These are phyloP conservation scores for Neurospora intermedia DNA, from an alignment of 495 filamentous ascomycete genomes.

Conservation along the genomic window DNA sequence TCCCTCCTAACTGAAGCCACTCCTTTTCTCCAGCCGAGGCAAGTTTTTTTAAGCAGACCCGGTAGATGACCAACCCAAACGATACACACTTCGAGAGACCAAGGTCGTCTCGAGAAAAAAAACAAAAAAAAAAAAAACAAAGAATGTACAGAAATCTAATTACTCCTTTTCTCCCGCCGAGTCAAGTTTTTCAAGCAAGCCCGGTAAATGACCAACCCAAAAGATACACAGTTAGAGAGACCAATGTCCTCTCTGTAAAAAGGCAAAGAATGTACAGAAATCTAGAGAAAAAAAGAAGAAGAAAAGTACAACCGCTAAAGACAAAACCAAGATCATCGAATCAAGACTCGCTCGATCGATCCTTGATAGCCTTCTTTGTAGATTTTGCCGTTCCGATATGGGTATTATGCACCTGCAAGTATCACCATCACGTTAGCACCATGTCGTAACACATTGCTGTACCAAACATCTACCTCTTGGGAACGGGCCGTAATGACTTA, in stretches of 20 bases:
- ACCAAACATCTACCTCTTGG: neutral
- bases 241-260: neutral
- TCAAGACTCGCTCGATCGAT: slow-evolving; percentile 12
- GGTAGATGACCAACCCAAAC: neutral
- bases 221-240: neutral
- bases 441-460: neutral
- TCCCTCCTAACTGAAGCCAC: neutral
- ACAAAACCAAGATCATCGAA: neutral
- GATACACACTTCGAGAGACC: neutral
- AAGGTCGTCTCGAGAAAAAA: neutral
- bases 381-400: slow-evolving; percentile 81
- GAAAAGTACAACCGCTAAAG: neutral
- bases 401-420: slow-evolving; percentile 59
- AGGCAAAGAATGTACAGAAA: neutral
- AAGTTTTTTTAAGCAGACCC: neutral
- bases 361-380: slow-evolving; percentile 41
- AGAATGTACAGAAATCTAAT: neutral
- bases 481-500: slow-evolving; percentile 17
- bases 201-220: neutral
- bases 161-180: neutral
- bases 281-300: neutral
- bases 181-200: neutral
- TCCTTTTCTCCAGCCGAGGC: neutral
- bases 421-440: neutral
- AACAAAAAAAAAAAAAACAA: neutral